Conservation (phyloP, 768 basidiomycete genomes). For the Naematelia aurantialba region DNA sequence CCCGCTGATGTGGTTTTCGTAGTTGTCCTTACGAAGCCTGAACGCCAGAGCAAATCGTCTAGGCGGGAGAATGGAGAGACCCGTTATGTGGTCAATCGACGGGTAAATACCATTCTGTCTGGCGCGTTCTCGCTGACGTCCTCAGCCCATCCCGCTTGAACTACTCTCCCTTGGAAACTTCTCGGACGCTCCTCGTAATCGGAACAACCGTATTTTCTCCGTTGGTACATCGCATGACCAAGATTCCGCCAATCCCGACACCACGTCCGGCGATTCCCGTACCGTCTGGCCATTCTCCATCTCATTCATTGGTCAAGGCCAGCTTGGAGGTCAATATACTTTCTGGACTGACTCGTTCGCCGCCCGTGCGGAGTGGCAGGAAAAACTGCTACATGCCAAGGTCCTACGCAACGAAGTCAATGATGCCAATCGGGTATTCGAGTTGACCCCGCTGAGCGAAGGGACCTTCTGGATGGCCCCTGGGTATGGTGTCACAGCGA, state of each 20-base stretch:
- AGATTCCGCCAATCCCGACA: slow-evolving; percentile 34
- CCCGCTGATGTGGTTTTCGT: not conserved
- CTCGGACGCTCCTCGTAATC: slow-evolving; percentile 71
- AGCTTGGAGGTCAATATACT: slow-evolving; percentile 71
- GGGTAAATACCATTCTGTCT: slow-evolving; percentile 28
- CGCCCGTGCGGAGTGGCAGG: slow-evolving; percentile 78
- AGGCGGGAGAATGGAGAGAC: slow-evolving; percentile 10
- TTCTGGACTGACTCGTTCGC: slow-evolving; percentile 79
- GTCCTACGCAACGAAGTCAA: slow-evolving; percentile 78
- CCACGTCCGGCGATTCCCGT: slow-evolving; percentile 58
- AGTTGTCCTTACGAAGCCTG: slow-evolving; percentile 37
- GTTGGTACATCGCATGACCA: slow-evolving; percentile 42
- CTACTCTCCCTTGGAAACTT: slow-evolving; percentile 80
- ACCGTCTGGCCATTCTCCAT: slow-evolving; percentile 82
- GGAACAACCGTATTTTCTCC: slow-evolving; percentile 56
- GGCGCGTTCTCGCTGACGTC: slow-evolving; percentile 41
- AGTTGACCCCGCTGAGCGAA: slow-evolving; percentile 80
- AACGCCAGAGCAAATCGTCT: slow-evolving; percentile 19
- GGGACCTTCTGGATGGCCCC: slow-evolving; percentile 83
- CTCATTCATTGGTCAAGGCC: slow-evolving; percentile 76
- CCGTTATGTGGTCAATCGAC: slow-evolving; percentile 33
- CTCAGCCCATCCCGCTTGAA: slow-evolving; percentile 81
- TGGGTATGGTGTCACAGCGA: slow-evolving; percentile 47
- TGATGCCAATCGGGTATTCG: slow-evolving; percentile 86
- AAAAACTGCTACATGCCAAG: slow-evolving; percentile 82